These are phyloP conservation scores for Pisolithus marmoratus DNA, from an alignment of 768 basidiomycete genomes.

Conservation along the genomic window DNA sequence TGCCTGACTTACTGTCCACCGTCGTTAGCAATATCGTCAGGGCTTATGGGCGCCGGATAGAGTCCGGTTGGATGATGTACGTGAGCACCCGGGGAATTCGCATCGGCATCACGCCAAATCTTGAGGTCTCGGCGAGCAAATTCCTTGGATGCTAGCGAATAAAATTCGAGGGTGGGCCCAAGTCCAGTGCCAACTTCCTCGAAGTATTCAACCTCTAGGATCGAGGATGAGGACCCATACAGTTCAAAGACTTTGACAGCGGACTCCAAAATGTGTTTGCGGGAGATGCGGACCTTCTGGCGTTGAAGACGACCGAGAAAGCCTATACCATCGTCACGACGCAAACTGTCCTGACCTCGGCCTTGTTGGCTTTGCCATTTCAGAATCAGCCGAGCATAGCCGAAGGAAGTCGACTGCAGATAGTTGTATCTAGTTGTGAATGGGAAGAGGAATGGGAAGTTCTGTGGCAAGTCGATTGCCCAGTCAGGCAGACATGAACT, in stretches of 20 bases:
- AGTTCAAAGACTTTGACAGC: constrained; percentile 95
- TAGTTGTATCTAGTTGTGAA: constrained; percentile 97
- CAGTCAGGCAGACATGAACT: constrained; percentile 97
- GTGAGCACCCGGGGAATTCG: constrained; percentile 52
- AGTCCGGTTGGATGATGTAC: constrained; percentile 83
- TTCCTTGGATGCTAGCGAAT: constrained; percentile 93
- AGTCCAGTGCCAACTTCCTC: constrained; percentile 98
- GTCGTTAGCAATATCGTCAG: constrained; percentile 64
- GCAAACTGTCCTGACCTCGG: constrained; percentile 69
- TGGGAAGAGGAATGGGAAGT: constrained; percentile 98
- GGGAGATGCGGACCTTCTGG: constrained; percentile 94
- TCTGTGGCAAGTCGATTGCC: constrained; percentile 92
- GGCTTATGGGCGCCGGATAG: constrained; percentile 79
- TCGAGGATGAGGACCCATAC: constrained; percentile 89
- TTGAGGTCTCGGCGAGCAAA: constrained; percentile 85
- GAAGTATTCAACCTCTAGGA: constrained; percentile 97
- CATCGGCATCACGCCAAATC: constrained; percentile 88
- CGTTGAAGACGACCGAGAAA: constrained; percentile 90
- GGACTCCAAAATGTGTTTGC: constrained; percentile 91
- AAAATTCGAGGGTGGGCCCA: constrained; percentile 97
- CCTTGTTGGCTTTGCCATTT: constrained; percentile 91
- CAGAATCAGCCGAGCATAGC: constrained; percentile 90
- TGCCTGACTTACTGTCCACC: constrained; percentile 59
- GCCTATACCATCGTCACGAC: constrained; percentile 87
- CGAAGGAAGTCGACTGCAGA: constrained; percentile 95